Evolutionary conservation across 306 rosid species (phyloP), one percentile per base, ranked within the genome.

Genomic region (Vigna hirtella): DNA sequence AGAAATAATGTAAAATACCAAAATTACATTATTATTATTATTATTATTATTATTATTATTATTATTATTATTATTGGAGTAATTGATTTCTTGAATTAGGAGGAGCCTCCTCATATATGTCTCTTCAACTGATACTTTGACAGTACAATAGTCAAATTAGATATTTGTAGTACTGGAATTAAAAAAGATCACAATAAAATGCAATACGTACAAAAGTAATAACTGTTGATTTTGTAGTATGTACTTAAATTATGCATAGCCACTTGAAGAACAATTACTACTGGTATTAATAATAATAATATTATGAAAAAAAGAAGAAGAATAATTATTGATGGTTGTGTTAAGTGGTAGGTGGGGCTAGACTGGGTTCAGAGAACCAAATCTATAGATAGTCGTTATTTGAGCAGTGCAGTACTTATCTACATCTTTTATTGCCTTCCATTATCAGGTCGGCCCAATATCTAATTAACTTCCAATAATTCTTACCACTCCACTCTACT

Each of bases 321-420:
- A 45, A 7, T 45, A 15, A 3, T 20, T 2, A 16, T 64, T 30
- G 40, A 0, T n/a, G 0, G 7, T 43, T 9, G 5, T 22, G 32
- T 58, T 57, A 20, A 30, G 48, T 30, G 53, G 66, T 38, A 2
- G 53, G 63, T 70, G 55, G n/a, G 1, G 14, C 0, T 6, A 1
- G 26, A 9, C 17, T 68, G 14, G 24, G 58, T 69, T 59, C 79
- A 76, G 2, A 9, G 77, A 75, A 69, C 74, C 81, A 20, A 70
- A 76, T 76, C 74, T 43, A 42, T 26, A 1, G 43, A 28, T 38
- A 48, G 75, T 67, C 69, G 74, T 24, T 32, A 77, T 66, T 53
- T 40, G 80, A 76, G 48, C 74, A 75, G 70, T 16, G 49, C 61
- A 69, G 45, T 56, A 28, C 81, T 26, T 20, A 9, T 51, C 17